Percentiles rank a stretch among this genome's conserved stretches.
These are phyloP conservation scores for Trichopus zeylanicus DNA, from an alignment of 116 monocot genomes.

Conservation along the genomic window DNA sequence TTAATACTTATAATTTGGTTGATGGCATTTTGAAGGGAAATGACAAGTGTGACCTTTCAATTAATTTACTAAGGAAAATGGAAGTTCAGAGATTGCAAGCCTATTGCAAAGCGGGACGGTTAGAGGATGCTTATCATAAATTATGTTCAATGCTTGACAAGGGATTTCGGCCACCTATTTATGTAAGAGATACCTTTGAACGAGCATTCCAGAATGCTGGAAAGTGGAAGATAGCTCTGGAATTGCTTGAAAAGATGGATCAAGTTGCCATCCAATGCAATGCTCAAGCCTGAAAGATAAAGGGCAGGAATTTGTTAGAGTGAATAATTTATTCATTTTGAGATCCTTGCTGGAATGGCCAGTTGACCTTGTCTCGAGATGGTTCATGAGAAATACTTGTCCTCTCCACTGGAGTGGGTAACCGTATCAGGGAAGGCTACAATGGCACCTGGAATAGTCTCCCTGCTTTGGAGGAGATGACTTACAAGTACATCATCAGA, in stretches of 20 bases:
- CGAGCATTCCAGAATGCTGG: slow-evolving; percentile 12
- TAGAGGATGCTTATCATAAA: slow-evolving; percentile 26
- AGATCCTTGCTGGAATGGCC: too few relatives aligned
- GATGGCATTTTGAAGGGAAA: slow-evolving; percentile 13
- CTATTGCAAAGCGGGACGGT: slow-evolving; percentile 25
- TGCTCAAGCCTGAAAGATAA: too few relatives aligned
- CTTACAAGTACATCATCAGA: too few relatives aligned
- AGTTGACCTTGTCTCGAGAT: too few relatives aligned
- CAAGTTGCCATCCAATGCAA: too few relatives aligned
- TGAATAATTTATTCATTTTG: too few relatives aligned
- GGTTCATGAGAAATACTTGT: too few relatives aligned
- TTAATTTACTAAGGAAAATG: slow-evolving; percentile 25
- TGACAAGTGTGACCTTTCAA: slow-evolving; percentile 17
- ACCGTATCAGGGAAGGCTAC: too few relatives aligned
- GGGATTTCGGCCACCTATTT: slow-evolving; percentile 21
- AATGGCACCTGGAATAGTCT: too few relatives aligned
- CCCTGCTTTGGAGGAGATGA: too few relatives aligned
- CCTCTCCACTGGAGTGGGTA: too few relatives aligned
- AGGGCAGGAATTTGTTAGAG: too few relatives aligned
- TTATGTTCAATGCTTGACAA: slow-evolving; percentile 19
- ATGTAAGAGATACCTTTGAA: slow-evolving; percentile 21
- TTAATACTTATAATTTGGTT: slow-evolving; percentile 20
- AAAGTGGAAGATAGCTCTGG: slow-evolving; percentile 15
- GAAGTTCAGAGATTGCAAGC: slow-evolving; percentile 10
- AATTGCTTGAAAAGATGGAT: slow-evolving; percentile 19